A percentile compares a stretch with the other conserved stretches of the same genome.
These are phyloP conservation scores for Diutina siamensis DNA, from an alignment of 1,139 yeast genomes.

Conservation along the genomic window DNA sequence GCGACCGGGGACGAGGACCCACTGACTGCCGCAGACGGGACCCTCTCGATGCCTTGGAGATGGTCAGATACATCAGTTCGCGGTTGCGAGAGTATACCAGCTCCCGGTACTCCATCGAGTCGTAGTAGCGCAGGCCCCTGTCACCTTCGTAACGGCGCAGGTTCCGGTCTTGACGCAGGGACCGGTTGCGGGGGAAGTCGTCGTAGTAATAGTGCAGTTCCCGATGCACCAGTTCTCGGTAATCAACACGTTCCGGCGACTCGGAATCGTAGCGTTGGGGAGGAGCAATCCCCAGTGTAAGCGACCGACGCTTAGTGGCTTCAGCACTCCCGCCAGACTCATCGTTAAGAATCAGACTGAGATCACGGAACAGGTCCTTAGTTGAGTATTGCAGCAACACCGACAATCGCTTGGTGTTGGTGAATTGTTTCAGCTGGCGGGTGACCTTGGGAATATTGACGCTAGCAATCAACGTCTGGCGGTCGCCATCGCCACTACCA, in stretches of 20 bases:
- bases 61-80: constrained; percentile 5
- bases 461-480: constrained; percentile 39
- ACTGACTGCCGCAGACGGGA: not conserved
- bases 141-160: not conserved
- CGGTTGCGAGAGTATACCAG: not conserved
- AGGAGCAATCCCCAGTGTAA: constrained; percentile 9
- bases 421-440: constrained; percentile 51
- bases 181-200: not conserved
- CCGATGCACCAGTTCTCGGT: constrained; percentile 2
- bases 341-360: constrained; percentile 40
- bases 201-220: not conserved
- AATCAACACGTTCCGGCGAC: not conserved
- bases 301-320: constrained; percentile 14
- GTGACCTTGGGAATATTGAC: constrained; percentile 61
- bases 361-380: constrained; percentile 50
- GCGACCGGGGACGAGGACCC: constrained; percentile 3
- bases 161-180: not conserved
- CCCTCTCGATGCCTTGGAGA: not conserved
- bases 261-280: constrained; percentile 13
- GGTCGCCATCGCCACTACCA: constrained; percentile 10
- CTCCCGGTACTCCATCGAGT: not conserved
- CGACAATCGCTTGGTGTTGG: constrained; percentile 56
- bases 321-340: constrained; percentile 9
- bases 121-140: not conserved
- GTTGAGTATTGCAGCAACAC: constrained; percentile 63